These are phyloP conservation scores for Persicaria tinctoria DNA, from an alignment of 148 eudicot genomes.

Conservation along the genomic window DNA sequence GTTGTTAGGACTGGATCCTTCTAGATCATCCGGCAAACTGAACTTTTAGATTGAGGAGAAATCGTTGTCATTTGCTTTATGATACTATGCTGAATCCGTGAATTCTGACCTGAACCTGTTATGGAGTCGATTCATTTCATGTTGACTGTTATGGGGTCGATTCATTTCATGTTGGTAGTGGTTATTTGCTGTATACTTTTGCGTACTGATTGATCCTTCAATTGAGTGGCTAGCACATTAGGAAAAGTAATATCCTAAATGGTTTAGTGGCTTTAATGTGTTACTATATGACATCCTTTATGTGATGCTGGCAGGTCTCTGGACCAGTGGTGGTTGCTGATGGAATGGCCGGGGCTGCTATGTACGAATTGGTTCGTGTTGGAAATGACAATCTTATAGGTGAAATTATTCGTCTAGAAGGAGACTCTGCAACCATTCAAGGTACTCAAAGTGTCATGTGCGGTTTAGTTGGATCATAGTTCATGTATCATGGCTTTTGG, in stretches of 20 bases:
- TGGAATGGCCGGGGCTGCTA: slow-evolving; percentile 99
- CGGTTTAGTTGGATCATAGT: background rate
- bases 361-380: slow-evolving; percentile 98
- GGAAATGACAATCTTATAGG: slow-evolving; percentile 98
- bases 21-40: background rate
- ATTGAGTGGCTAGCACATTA: background rate
- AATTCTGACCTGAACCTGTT: background rate
- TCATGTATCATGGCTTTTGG: background rate
- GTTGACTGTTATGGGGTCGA: background rate
- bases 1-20: background rate
- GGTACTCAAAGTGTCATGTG: slow-evolving; percentile 29
- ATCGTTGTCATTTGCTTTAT: background rate
- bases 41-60: background rate
- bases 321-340: slow-evolving; percentile 99
- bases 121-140: background rate
- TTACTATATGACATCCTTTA: background rate
- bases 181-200: background rate
- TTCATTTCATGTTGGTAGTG: background rate
- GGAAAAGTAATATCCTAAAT: background rate
- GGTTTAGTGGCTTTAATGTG: background rate
- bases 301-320: slow-evolving; percentile 51
- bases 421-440: slow-evolving; percentile 99
- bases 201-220: background rate
- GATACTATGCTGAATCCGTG: background rate
- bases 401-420: slow-evolving; percentile 95